These are phyloP conservation scores for Chrysoporthe austroafricana DNA, from an alignment of 2,329 filamentous ascomycete genomes.

Conservation along the genomic window DNA sequence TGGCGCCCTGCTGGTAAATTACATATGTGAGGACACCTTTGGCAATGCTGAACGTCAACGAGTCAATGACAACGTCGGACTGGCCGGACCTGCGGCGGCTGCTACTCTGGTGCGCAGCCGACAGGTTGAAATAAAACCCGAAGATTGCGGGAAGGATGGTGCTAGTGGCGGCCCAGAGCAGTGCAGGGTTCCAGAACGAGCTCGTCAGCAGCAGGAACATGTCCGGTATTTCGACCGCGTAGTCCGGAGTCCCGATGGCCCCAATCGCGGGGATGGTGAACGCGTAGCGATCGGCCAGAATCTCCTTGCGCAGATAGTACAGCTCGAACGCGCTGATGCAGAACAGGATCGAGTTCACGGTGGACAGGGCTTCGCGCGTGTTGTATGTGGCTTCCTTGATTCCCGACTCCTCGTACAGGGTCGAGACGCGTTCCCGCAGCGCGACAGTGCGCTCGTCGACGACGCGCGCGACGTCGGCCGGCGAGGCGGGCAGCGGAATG, in stretches of 20 bases:
- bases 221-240: conserved; percentile 74
- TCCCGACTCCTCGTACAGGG: conserved; percentile 67
- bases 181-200: conserved; percentile 82
- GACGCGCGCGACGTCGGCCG: conserved; percentile 74
- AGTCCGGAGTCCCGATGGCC: conserved; percentile 58
- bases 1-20: conserved; percentile 72
- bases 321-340: conserved; percentile 72
- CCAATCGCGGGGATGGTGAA: conserved; percentile 70
- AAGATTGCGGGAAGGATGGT: conserved; percentile 69
- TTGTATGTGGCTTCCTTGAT: conserved; percentile 68
- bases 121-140: conserved; percentile 92
- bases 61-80: conserved; percentile 71
- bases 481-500: conserved; percentile 78
- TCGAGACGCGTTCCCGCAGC: conserved; percentile 67
- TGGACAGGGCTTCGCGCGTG: conserved; percentile 72
- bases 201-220: conserved; percentile 76
- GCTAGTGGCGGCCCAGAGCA: conserved; percentile 76
- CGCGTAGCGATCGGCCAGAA: conserved; percentile 73
- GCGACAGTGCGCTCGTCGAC: conserved; percentile 73
- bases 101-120: conserved; percentile 51
- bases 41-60: conserved; percentile 85
- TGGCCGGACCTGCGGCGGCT: conserved; percentile 48
- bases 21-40: conserved; percentile 84
- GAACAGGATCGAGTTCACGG: conserved; percentile 72
- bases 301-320: conserved; percentile 67